phyloP scores from a whole-genome alignment of 108 stramenopile species.

The Skeletonema costatum region DNA sequence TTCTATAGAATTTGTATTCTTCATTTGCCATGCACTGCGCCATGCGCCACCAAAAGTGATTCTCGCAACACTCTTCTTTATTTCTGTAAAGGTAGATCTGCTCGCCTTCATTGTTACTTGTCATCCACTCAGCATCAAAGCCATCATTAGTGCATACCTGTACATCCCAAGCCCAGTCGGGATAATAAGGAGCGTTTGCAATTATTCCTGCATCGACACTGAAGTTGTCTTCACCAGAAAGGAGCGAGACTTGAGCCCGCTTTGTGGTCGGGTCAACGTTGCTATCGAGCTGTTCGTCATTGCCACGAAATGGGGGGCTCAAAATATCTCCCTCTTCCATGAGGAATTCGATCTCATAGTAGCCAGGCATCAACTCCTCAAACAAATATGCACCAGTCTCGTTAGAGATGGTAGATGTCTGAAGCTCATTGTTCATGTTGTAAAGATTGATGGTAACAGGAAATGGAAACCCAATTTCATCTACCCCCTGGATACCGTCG shows the following conservation, averaged over 20 bases:
- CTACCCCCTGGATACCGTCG: constrained; percentile 28
- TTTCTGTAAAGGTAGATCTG: constrained; percentile 44
- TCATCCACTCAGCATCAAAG: constrained; percentile 42
- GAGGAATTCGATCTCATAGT: constrained; percentile 37
- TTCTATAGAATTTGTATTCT: constrained; percentile 46
- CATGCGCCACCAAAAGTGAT: constrained; percentile 52
- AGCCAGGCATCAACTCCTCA: constrained; percentile 22
- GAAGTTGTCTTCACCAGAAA: constrained; percentile 27
- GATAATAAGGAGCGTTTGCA: constrained; percentile 24
- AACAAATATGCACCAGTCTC: constrained; percentile 23
- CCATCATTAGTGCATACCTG: constrained; percentile 51
- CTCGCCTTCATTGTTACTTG: constrained; percentile 16
- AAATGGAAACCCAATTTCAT: constrained; percentile 16
- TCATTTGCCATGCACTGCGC: constrained; percentile 52
- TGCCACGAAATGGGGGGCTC: constrained; percentile 9
- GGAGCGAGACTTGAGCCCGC: constrained; percentile 23
- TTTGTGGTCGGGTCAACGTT: constrained; percentile 30
- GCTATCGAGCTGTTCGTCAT: constrained; percentile 14
- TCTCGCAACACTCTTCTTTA: constrained; percentile 43
- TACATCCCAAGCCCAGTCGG: constrained; percentile 41
- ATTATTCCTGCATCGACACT: constrained; percentile 29
- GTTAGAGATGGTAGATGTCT: background rate
- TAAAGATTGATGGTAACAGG: constrained; percentile 32
- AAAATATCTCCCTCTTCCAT: constrained; percentile 13
- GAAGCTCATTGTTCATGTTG: background rate